A percentile compares a stretch with the other conserved stretches of the same genome.
phyloP scores from a whole-genome alignment of 179 eudicot genomes.

The Heliamphora pulchella region DNA sequence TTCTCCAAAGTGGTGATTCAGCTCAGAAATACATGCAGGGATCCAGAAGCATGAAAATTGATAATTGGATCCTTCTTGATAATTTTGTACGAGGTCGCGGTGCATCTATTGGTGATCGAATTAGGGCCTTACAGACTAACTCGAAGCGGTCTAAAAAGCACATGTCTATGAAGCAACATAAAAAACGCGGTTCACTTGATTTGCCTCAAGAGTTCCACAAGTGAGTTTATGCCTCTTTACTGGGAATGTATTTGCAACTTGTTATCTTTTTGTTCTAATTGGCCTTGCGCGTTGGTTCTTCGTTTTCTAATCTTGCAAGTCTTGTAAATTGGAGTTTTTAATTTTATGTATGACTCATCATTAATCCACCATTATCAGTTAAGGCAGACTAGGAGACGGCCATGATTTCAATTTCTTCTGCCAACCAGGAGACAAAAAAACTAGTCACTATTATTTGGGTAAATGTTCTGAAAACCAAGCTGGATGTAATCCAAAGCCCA shows the following conservation, averaged over 20 bases:
- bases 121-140: slow-evolving; percentile 32
- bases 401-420: no score
- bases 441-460: no score
- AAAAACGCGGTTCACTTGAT: slow-evolving; percentile 47
- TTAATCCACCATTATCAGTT: not conserved
- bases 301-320: not conserved
- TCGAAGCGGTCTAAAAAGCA: slow-evolving; percentile 80
- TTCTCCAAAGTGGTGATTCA: slow-evolving; percentile 70
- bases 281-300: not conserved
- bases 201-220: slow-evolving; percentile 49
- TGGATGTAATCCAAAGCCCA: not conserved
- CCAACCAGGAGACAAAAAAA: no score
- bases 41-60: slow-evolving; percentile 50
- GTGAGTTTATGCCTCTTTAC: slow-evolving; percentile 36
- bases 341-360: not conserved
- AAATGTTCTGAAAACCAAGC: not conserved
- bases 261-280: not conserved
- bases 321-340: not conserved
- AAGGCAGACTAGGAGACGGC: not conserved
- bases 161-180: slow-evolving; percentile 71
- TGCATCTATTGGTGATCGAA: slow-evolving; percentile 28
- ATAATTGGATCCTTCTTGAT: slow-evolving; percentile 65
- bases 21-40: slow-evolving; percentile 78
- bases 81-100: slow-evolving; percentile 42
- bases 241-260: not conserved